Percentiles rank a stretch among this genome's conserved stretches.
Conservation (phyloP, 1,284 basidiomycete species). For the Sparassis latifolia region DNA sequence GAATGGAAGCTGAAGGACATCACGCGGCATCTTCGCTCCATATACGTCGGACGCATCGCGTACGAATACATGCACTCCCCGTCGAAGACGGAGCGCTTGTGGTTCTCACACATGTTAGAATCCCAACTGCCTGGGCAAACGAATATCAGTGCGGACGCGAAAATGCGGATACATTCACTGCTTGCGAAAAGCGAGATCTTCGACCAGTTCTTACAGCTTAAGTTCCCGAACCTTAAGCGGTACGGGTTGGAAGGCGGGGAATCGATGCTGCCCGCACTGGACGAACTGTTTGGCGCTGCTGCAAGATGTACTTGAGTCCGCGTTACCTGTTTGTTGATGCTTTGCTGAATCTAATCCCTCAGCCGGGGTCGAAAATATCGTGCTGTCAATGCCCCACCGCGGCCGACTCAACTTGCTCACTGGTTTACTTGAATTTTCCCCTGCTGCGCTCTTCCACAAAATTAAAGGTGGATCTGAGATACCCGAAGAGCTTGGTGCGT, state of each 20-base stretch:
- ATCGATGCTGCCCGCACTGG: conserved; percentile 83
- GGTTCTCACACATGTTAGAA: conserved; percentile 84
- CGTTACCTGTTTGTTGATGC: too few relatives aligned
- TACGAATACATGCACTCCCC: conserved; percentile 90
- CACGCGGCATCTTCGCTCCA: conserved; percentile 55
- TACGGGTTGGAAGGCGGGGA: conserved; percentile 87
- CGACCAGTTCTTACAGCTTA: conserved; percentile 75
- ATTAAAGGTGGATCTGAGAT: conserved; percentile 75
- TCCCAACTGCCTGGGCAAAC: conserved; percentile 39
- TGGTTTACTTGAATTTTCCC: conserved; percentile 61
- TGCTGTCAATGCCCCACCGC: conserved; percentile 81
- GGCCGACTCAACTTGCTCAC: conserved; percentile 88
- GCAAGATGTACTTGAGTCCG: conserved; percentile 42
- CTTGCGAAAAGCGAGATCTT: conserved; percentile 74
- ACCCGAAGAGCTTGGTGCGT: conserved; percentile 59
- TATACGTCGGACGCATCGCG: conserved; percentile 80
- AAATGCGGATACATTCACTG: conserved; percentile 61
- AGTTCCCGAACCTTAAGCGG: conserved; percentile 80
- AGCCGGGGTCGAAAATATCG: conserved; percentile 67
- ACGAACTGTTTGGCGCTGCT: conserved; percentile 65
- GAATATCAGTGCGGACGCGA: conserved; percentile 24
- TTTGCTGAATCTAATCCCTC: neutral
- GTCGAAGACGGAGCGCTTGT: conserved; percentile 71
- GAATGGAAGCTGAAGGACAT: conserved; percentile 70
- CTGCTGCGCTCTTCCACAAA: conserved; percentile 75